phyloP scores from a whole-genome alignment of 2,329 filamentous ascomycete species.

The Leptographium galeiforme region DNA sequence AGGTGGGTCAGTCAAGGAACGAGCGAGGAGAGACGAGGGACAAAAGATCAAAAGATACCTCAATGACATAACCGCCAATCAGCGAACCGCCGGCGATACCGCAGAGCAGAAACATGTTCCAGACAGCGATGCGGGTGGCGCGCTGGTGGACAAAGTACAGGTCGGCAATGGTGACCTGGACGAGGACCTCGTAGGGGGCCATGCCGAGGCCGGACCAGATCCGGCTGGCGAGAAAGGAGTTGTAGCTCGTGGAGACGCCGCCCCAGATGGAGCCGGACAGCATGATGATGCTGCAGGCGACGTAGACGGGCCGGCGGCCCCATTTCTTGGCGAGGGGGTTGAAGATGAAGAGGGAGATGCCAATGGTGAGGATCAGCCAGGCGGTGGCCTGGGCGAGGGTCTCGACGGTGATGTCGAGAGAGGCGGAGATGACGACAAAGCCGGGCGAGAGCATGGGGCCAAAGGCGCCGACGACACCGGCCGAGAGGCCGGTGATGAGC shows the following conservation, averaged over 20 bases:
- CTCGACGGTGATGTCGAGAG: slow-evolving; percentile 28
- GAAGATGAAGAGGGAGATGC: slow-evolving; percentile 33
- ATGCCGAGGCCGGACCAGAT: slow-evolving; percentile 34
- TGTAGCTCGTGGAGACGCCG: slow-evolving; percentile 26
- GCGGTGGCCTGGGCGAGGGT: slow-evolving; percentile 30
- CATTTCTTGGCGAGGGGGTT: slow-evolving; percentile 37
- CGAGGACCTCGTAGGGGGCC: slow-evolving; percentile 36
- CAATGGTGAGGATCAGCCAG: slow-evolving; percentile 34
- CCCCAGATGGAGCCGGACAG: slow-evolving; percentile 35
- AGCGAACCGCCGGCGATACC: slow-evolving; percentile 27
- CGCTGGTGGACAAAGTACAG: slow-evolving; percentile 33
- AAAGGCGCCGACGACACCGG: slow-evolving; percentile 34
- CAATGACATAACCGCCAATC: slow-evolving; percentile 26
- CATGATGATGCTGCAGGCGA: slow-evolving; percentile 31
- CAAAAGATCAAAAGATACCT: too few relatives aligned
- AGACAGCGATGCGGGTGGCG: slow-evolving; percentile 26
- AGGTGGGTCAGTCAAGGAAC: not conserved
- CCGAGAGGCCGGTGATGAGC: slow-evolving; percentile 29
- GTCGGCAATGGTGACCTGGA: slow-evolving; percentile 36
- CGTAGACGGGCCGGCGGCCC: slow-evolving; percentile 35
- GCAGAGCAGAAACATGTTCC: slow-evolving; percentile 26
- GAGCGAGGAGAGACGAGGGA: too few relatives aligned
- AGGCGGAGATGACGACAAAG: slow-evolving; percentile 29
- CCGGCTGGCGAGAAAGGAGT: slow-evolving; percentile 30
- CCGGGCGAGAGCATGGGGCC: slow-evolving; percentile 37